Evolutionary conservation across 2,329 filamentous ascomycete species (phyloP).

Genomic region (Beauveria varroae): DNA sequence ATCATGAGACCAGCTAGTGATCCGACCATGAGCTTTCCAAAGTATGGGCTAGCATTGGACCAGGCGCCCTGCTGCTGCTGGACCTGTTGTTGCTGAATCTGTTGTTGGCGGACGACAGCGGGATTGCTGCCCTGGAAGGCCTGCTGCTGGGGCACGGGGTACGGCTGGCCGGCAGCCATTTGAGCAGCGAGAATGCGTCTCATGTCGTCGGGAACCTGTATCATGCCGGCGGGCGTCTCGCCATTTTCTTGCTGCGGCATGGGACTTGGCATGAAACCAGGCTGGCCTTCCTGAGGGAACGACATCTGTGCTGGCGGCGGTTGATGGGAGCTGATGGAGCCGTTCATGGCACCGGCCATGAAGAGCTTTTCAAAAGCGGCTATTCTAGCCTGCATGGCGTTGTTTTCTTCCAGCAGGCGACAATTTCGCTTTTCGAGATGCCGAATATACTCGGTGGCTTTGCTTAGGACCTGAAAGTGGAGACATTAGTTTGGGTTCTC

Average conservation of each 20-base stretch:
- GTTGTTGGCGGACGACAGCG: conserved; percentile 45
- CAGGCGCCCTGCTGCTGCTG: conserved; percentile 44
- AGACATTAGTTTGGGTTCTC: conserved; percentile 2
- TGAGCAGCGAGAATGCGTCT: conserved; percentile 54
- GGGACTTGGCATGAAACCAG: conserved; percentile 38
- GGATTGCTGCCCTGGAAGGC: conserved; percentile 38
- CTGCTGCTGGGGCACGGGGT: conserved; percentile 38
- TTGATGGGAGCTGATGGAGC: conserved; percentile 46
- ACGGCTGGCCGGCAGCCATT: conserved; percentile 46
- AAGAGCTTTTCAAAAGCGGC: conserved; percentile 73
- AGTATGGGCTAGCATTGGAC: conserved; percentile 47
- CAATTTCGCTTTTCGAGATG: conserved; percentile 89
- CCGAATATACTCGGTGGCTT: conserved; percentile 92
- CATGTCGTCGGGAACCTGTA: conserved; percentile 59
- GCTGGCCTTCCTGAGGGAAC: conserved; percentile 36
- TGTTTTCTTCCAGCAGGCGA: conserved; percentile 74
- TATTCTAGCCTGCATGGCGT: conserved; percentile 68
- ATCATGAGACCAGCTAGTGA: conserved; percentile 90
- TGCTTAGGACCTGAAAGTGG: conserved; percentile 62
- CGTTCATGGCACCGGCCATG: conserved; percentile 64
- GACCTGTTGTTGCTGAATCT: conserved; percentile 45
- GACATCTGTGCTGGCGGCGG: conserved; percentile 47
- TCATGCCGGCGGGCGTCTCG: conserved; percentile 48
- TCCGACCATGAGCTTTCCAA: conserved; percentile 82
- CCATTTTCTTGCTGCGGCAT: conserved; percentile 33